Evolutionary conservation across 257 asterid species (phyloP).

Genomic region (Thymus quinquecostatus): DNA sequence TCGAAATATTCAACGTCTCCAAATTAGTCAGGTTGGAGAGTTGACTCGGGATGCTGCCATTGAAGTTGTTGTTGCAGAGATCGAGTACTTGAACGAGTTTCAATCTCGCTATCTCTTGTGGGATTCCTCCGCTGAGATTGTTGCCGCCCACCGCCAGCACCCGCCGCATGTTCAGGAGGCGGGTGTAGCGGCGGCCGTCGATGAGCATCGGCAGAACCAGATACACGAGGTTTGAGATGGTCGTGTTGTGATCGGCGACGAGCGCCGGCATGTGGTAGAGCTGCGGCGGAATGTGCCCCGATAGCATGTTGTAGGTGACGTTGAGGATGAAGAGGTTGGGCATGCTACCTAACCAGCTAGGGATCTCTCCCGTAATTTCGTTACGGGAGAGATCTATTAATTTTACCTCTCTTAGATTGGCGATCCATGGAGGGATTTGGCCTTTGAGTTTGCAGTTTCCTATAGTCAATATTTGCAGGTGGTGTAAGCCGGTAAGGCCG

Average conservation of each 20-base stretch:
- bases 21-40: conserved; percentile 40
- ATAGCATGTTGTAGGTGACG: conserved; percentile 39
- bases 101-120: conserved; percentile 40
- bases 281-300: conserved; percentile 41
- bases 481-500: conserved; percentile 33
- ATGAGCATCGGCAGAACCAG: conserved; percentile 41
- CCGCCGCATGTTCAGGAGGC: conserved; percentile 32
- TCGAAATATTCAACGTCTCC: conserved; percentile 43
- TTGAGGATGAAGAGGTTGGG: conserved; percentile 40
- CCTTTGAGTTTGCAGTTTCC: conserved; percentile 49
- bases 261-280: conserved; percentile 36
- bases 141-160: not conserved
- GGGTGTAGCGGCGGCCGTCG: conserved; percentile 37
- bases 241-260: conserved; percentile 25
- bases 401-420: conserved; percentile 39
- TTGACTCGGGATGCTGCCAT: conserved; percentile 43
- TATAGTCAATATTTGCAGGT: conserved; percentile 42
- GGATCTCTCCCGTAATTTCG: conserved; percentile 43
- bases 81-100: conserved; percentile 46
- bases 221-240: conserved; percentile 34
- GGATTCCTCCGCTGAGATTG: conserved; percentile 44
- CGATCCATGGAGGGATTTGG: conserved; percentile 44
- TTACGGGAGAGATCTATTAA: conserved; percentile 43
- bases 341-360: conserved; percentile 46
- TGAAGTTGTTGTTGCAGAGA: conserved; percentile 41